Percentiles rank a stretch among this genome's conserved stretches.
Conservation (phyloP, 306 rosid genomes). For the Betula pendula region DNA sequence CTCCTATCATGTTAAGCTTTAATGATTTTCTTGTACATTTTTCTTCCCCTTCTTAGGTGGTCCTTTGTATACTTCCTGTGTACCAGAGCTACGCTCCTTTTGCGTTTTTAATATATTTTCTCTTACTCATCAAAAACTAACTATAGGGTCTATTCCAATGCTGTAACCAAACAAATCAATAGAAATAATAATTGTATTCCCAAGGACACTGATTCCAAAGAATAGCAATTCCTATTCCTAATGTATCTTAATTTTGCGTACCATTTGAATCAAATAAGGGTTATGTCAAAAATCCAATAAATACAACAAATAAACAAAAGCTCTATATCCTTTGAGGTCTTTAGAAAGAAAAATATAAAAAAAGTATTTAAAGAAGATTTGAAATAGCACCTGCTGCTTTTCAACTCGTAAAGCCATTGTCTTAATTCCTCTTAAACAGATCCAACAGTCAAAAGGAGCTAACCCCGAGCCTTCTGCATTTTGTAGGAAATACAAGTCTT, state of each 20-base stretch:
- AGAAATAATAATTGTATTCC: not conserved
- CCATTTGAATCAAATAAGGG: not conserved
- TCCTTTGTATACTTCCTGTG: too few relatives aligned
- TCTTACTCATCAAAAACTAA: too few relatives aligned
- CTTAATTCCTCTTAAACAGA: conserved; percentile 84
- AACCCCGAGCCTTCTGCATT: conserved; percentile 92
- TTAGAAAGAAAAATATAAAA: conserved; percentile 8
- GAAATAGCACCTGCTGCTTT: conserved; percentile 81
- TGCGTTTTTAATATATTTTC: too few relatives aligned
- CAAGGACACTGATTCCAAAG: not conserved
- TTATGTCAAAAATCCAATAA: not conserved
- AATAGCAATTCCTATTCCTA: not conserved
- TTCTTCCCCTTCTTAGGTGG: too few relatives aligned
- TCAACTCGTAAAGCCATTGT: conserved; percentile 88
- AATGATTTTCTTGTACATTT: too few relatives aligned
- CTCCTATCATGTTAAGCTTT: too few relatives aligned
- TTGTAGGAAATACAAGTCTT: conserved; percentile 82
- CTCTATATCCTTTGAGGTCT: conserved; percentile 9
- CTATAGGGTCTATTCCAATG: not conserved
- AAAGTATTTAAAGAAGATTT: conserved; percentile 23
- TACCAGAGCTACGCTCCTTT: too few relatives aligned
- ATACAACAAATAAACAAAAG: not conserved
- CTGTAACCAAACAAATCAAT: not conserved
- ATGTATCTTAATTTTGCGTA: not conserved
- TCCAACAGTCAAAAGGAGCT: conserved; percentile 94